These are phyloP conservation scores for Pyricularia grisea DNA, from an alignment of 2,329 filamentous ascomycete species.

Conservation along the genomic window DNA sequence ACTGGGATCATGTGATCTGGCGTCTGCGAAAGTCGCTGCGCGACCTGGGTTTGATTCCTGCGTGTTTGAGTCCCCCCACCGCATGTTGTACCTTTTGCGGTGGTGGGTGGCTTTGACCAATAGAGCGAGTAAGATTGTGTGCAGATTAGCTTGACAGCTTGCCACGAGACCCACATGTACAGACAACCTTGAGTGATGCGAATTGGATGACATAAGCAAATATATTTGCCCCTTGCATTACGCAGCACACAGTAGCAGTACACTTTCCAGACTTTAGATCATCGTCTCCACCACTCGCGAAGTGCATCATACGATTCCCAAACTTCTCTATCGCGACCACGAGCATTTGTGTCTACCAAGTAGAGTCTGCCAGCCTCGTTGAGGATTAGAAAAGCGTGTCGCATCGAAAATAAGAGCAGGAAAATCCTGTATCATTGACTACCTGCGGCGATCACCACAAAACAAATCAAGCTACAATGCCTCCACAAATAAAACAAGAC, in stretches of 20 bases:
- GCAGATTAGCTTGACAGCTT: background rate
- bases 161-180: background rate
- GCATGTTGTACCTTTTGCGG: background rate
- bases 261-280: background rate
- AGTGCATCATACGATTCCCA: background rate
- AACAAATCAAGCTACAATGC: slow-evolving; percentile 41
- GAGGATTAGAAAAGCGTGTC: background rate
- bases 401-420: background rate
- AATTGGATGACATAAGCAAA: background rate
- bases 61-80: background rate
- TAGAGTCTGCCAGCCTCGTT: background rate
- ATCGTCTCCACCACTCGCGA: background rate
- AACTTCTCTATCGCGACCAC: background rate
- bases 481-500: slow-evolving; percentile 91
- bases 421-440: background rate
- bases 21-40: background rate
- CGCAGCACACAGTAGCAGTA: too few species aligned
- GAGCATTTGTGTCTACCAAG: background rate
- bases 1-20: background rate
- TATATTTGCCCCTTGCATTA: background rate
- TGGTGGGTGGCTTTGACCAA: background rate
- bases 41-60: background rate
- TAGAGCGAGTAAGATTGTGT: background rate
- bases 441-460: background rate
- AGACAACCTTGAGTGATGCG: background rate